Conservation (phyloP, 495 filamentous ascomycete genomes). For the Penicillium coffeae region DNA sequence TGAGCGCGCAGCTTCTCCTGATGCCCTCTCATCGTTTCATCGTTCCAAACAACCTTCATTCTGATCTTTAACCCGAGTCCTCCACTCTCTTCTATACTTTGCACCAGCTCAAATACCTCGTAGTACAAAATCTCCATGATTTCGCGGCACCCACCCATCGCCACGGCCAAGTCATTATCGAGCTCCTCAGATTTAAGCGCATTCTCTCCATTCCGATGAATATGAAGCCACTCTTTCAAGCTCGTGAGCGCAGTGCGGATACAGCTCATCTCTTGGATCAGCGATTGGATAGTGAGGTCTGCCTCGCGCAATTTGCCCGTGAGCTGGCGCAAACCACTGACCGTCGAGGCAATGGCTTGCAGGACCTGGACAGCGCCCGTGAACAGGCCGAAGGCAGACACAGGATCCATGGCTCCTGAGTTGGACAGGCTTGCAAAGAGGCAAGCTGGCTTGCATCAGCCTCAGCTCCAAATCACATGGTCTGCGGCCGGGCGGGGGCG, state of each 20-base stretch:
- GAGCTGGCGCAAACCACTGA: constrained; percentile 30
- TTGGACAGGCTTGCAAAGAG: too few species aligned
- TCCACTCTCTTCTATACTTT: constrained; percentile 10
- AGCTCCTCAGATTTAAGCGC: constrained; percentile 26
- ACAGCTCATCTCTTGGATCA: constrained; percentile 37
- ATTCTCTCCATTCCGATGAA: constrained; percentile 19
- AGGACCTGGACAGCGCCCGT: constrained; percentile 28
- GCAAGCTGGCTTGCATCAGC: too few species aligned
- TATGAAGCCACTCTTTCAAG: constrained; percentile 37
- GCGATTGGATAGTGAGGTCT: constrained; percentile 37
- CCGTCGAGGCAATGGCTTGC: constrained; percentile 31
- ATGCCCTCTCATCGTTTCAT: constrained; percentile 39
- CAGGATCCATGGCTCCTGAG: constrained; percentile 30
- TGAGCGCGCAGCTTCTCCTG: constrained; percentile 38
- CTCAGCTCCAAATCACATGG: too few species aligned
- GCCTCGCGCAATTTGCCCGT: constrained; percentile 38
- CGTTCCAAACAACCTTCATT: constrained; percentile 38
- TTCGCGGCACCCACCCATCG: constrained; percentile 38
- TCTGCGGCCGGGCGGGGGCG: too few species aligned
- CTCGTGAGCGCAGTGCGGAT: constrained; percentile 38
- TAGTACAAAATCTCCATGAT: constrained; percentile 38
- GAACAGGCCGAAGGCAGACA: constrained; percentile 28
- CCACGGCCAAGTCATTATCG: constrained; percentile 30
- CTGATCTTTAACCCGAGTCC: constrained; percentile 20
- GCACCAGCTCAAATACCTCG: constrained; percentile 34